Base-by-base conservation (phyloP, 2,329 filamentous ascomycete genomes). In the Penicillium sp. region DNA sequence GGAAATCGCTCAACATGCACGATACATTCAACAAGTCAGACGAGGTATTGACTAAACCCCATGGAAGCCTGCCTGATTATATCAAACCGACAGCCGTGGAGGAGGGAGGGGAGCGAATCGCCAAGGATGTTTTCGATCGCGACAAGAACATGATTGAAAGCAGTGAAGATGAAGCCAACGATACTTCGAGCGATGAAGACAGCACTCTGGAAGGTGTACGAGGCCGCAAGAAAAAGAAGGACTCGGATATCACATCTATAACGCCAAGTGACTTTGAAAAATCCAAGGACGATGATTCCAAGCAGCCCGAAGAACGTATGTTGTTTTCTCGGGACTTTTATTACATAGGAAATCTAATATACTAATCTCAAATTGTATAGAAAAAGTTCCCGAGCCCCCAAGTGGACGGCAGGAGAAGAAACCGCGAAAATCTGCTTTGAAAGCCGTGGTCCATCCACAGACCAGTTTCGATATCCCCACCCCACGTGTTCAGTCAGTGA, bases 231-330 rank as follows among this genome's bases (percentile, higher is more conserved):
- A 68, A 68, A 60, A 75, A 66, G 52, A 66, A 66, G 49, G 61
- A 60, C 19, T 55, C 65, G 15, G 70, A 73, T 50, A 68, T 68
- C 36, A 66, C 65, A 27, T 64, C 67, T 15, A 61, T 65, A 53
- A 42, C 76, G 73, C 53, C 51, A n/a, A 62, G 62, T 21, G 61
- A 64, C 27, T 61, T 61, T 29, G 51, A 50, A 61, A 74, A 62
- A 69, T 74, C 61, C 75, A 58, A 59, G 76, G 58, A 79, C 79
- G 65, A 66, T 12, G 56, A 62, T 29, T 77, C 93, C 39, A 89
- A 89, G 7, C 87, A 88, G 0, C 88, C 93, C 70, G 88, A 91
- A 80, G 90, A 93, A 71, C 84, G 91, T 90, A 81, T 70, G 61
- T 57, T 25, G 17, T 8, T 45, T 31, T 47, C 15, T n/a, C 21